Evolutionary conservation across 202 grass and related monocot species (phyloP), one percentile per base, ranked within the genome.

Genomic region (Musa balbisiana): DNA sequence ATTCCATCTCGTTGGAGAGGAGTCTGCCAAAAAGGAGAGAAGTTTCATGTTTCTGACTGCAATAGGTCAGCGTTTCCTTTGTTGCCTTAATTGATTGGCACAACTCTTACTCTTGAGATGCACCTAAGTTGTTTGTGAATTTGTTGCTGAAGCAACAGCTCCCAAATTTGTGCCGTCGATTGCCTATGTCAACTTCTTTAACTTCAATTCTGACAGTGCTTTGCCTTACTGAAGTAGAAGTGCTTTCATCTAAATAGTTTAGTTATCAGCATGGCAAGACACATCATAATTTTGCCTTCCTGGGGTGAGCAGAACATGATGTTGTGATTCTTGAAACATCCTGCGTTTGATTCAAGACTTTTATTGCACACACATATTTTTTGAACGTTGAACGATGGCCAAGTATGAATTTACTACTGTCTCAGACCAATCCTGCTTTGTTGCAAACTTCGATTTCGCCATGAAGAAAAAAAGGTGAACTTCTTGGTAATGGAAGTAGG

Each of bases 1-100:
- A 70, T 94, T 73, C 95, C 91, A 0, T 82, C 74, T 64, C 76
- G 86, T 68, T 98, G 95, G 91, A 98, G 80, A 85, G 95, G 95
- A 51, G 76, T 64, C 64, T 98, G 94, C 8, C 54, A 90, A 33
- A n/a, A 83, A 71, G 91, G 95, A 73, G 91, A 98, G 19, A 90
- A 85, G 66, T 98, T 98, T 84, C 83, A 82, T 54, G 70, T 52
- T 67, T 98, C 95, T 12, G 89, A 85, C 77, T 98, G 95, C 88
- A 98, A 94, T 82, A 92, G 86, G 95, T 94, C 79, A 55, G 81
- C 70, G 24, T 76, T 74, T 54, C 43, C 78, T 10, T 66, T n/a
- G 26, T 27, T 59, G 10, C 56, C 71, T 78, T 76, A 73, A 50
- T 26, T 43, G 25, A 14, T 66, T 2, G 1, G 3, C 22, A 29